Percentiles rank a stretch among this genome's conserved stretches.
Evolutionary conservation across 2,329 filamentous ascomycete genomes (phyloP).

Genomic region (Calonectria montana): DNA sequence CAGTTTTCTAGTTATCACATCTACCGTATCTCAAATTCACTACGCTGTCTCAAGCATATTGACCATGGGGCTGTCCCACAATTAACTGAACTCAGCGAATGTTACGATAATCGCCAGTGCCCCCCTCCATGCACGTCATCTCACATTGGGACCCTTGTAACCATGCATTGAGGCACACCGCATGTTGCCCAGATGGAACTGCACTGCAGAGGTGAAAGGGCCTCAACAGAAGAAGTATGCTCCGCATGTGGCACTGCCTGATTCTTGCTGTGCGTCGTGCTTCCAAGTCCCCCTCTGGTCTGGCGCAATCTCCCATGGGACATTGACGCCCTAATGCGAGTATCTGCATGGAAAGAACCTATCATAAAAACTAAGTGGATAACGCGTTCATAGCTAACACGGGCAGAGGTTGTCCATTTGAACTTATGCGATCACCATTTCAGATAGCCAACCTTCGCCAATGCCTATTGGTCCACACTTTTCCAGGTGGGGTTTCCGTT

Average conservation of each 20-base stretch:
- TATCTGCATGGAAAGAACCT: background rate
- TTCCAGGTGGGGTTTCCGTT: background rate
- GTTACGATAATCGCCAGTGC: slow-evolving; percentile 3
- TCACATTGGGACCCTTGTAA: slow-evolving; percentile 6
- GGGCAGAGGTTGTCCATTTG: background rate
- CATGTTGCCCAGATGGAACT: slow-evolving; percentile 11
- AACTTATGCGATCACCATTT: background rate
- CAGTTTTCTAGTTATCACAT: background rate
- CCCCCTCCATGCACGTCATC: slow-evolving; percentile 17
- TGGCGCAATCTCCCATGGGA: background rate
- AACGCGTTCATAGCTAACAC: background rate
- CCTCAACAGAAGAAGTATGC: background rate
- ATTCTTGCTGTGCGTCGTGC: background rate
- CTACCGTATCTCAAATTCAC: background rate
- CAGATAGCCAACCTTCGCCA: no score
- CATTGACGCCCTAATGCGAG: background rate
- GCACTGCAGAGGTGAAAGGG: background rate
- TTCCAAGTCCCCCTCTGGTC: background rate
- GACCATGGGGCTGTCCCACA: background rate
- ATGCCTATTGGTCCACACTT: background rate
- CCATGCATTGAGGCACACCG: slow-evolving; percentile 24
- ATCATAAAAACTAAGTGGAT: background rate
- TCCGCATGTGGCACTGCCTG: background rate
- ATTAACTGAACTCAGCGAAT: slow-evolving; percentile 4
- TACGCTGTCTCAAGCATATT: background rate